Percentiles rank a stretch among this genome's conserved stretches.
These are phyloP conservation scores for Fagus crenata DNA, from an alignment of 306 rosid genomes.

Conservation along the genomic window DNA sequence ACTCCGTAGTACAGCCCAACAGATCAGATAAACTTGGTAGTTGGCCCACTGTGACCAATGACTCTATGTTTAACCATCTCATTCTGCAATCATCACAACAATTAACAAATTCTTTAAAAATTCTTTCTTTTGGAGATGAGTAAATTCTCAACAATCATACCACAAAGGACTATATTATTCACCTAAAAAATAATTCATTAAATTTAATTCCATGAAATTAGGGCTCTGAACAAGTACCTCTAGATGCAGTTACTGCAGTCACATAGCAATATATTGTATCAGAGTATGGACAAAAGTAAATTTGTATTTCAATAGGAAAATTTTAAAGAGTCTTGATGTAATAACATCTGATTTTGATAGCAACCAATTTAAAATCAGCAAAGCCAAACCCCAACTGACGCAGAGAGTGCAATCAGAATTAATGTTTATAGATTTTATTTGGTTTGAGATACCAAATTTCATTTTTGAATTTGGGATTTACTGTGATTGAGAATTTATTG, in stretches of 20 bases:
- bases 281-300: background rate
- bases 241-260: background rate
- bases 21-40: slow-evolving; percentile 38
- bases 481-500: too few species aligned
- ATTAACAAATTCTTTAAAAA: background rate
- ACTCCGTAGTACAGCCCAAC: slow-evolving; percentile 63
- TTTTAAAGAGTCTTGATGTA: background rate
- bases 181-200: background rate
- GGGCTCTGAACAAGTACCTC: background rate
- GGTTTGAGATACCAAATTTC: too few species aligned
- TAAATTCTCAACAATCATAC: slow-evolving; percentile 7
- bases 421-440: too few species aligned
- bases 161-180: background rate
- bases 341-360: background rate
- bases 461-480: too few species aligned
- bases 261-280: background rate
- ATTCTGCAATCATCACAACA: slow-evolving; percentile 47
- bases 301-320: background rate
- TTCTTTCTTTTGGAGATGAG: background rate
- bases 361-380: background rate
- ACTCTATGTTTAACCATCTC: slow-evolving; percentile 55
- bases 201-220: background rate
- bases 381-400: background rate
- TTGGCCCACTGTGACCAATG: slow-evolving; percentile 28
- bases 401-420: too few species aligned